Evolutionary conservation across 2,329 filamentous ascomycete genomes (phyloP).

Genomic region (Pestalotiopsis sp.): DNA sequence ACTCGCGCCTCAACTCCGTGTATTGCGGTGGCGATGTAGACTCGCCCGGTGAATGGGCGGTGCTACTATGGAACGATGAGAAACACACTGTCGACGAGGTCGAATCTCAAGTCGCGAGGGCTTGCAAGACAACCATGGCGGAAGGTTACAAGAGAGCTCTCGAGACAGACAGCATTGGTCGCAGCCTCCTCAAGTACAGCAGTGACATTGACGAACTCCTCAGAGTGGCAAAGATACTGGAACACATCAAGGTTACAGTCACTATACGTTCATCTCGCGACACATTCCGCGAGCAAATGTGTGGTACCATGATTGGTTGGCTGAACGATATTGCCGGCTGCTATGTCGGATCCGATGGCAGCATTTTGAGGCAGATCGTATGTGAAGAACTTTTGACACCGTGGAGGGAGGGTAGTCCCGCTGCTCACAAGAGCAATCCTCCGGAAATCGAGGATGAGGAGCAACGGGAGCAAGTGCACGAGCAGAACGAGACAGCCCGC

Average conservation of each 20-base stretch:
- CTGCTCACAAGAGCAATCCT: constrained; percentile 75
- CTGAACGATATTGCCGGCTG: constrained; percentile 90
- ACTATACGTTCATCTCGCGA: constrained; percentile 92
- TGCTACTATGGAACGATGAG: constrained; percentile 97
- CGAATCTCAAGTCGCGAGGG: constrained; percentile 83
- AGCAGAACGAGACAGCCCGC: constrained; percentile 29
- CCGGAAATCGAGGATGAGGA: constrained; percentile 84
- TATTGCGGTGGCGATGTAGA: constrained; percentile 74
- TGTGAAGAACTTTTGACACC: constrained; percentile 90
- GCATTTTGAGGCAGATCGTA: constrained; percentile 78
- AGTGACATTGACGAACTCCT: constrained; percentile 74
- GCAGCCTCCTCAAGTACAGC: constrained; percentile 80
- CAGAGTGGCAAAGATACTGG: constrained; percentile 80
- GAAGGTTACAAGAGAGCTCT: constrained; percentile 78
- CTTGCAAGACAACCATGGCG: constrained; percentile 72
- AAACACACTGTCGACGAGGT: constrained; percentile 97
- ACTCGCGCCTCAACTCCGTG: constrained; percentile 74
- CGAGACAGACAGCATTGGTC: constrained; percentile 86
- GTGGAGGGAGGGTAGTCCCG: constrained; percentile 86
- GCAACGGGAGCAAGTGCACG: constrained; percentile 53
- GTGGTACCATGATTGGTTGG: constrained; percentile 96
- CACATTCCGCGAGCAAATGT: constrained; percentile 98
- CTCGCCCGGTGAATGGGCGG: constrained; percentile 73
- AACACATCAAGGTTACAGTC: constrained; percentile 94
- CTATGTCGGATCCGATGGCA: constrained; percentile 76